These are phyloP conservation scores for Candida wancherniae DNA, from an alignment of 805 yeast genomes.

Conservation along the genomic window DNA sequence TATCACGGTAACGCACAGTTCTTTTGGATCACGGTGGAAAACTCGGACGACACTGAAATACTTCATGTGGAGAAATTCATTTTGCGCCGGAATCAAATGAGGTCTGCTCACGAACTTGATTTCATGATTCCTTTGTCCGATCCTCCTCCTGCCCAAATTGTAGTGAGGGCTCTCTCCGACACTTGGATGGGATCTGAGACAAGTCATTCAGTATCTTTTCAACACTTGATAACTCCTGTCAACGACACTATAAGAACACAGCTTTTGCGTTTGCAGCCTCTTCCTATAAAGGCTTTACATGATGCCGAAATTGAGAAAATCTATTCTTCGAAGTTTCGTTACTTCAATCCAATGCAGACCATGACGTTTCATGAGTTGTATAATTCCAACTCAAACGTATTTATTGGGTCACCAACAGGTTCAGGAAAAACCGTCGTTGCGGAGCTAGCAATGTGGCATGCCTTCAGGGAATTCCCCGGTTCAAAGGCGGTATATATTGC, in stretches of 20 bases:
- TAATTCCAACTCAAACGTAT: conserved; percentile 70
- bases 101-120: conserved; percentile 64
- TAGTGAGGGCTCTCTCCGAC: conserved; percentile 76
- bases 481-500: conserved; percentile 82
- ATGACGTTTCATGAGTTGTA: conserved; percentile 91
- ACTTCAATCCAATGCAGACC: conserved; percentile 98
- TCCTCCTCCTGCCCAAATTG: conserved; percentile 86
- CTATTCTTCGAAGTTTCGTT: conserved; percentile 64
- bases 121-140: conserved; percentile 89
- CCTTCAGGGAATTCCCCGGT: conserved; percentile 75
- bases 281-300: conserved; percentile 78
- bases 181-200: conserved; percentile 86
- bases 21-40: conserved; percentile 93
- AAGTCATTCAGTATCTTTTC: conserved; percentile 74
- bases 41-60: conserved; percentile 65
- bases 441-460: conserved; percentile 96
- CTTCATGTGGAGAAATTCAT: conserved; percentile 81
- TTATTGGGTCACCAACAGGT: conserved; percentile 98
- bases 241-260: conserved; percentile 84
- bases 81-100: conserved; percentile 53
- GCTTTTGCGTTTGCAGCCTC: conserved; percentile 73
- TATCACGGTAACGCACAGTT: conserved; percentile 79
- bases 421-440: conserved; percentile 98
- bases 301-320: conserved; percentile 61
- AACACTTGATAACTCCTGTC: conserved; percentile 82